Evolutionary conservation across 1,284 basidiomycete genomes (phyloP).

Genomic region (Dichomitus squalens): DNA sequence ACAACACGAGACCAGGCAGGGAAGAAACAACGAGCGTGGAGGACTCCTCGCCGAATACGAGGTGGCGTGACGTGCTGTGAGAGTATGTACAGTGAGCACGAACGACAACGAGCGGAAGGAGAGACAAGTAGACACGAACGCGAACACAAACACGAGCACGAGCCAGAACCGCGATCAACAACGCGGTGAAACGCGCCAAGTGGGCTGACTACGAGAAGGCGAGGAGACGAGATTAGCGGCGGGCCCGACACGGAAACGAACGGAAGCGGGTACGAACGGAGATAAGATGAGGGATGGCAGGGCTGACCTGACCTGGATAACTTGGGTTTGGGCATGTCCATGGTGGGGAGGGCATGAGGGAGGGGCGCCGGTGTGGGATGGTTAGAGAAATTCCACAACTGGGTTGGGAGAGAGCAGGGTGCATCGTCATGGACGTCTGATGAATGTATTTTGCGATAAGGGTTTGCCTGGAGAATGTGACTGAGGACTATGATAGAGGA

Average conservation of each 20-base stretch:
- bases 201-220: conserved; percentile 1
- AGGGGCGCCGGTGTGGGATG: not conserved
- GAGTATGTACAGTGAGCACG: not conserved
- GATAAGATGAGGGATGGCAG: not conserved
- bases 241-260: not conserved
- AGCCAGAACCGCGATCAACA: conserved; percentile 7
- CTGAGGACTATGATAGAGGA: not conserved
- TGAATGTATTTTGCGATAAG: conserved; percentile 5
- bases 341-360: not conserved
- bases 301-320: not conserved
- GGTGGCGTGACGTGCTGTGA: not conserved
- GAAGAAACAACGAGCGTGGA: conserved; percentile 1
- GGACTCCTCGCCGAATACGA: not conserved
- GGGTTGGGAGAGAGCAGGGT: not conserved
- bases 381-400: not conserved
- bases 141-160: conserved; percentile 4
- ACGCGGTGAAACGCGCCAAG: not conserved
- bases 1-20: not conserved
- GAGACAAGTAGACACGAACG: not conserved
- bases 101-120: not conserved
- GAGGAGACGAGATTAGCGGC: not conserved
- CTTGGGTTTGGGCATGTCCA: not conserved
- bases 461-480: not conserved
- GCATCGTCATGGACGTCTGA: conserved; percentile 9
- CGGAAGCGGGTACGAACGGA: not conserved